Evolutionary conservation across 805 yeast species (phyloP), one percentile per base, ranked within the genome.

Genomic region (Wickerhamomyces bisporus): DNA sequence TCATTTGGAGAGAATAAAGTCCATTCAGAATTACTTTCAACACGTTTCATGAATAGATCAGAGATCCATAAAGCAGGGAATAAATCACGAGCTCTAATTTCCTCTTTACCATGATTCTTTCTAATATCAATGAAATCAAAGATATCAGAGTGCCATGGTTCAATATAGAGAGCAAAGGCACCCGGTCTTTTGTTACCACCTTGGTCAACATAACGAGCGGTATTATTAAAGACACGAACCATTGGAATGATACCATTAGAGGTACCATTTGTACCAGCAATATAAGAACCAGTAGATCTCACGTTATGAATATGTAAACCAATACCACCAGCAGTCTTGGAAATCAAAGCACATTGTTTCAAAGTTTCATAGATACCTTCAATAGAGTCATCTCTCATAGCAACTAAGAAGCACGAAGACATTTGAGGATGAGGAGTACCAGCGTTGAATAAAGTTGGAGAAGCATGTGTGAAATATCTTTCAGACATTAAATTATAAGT

Each of bases 161-260:
- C 98, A 26, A 91, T 61, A 65, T 89, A 91, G 23, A 89, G 64
- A 26, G 97, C 96, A 62, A 93, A 85, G 2, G 98, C 98, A 44
- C 98, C 98, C 0, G 98, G 98, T 55, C 98, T 73, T 65, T 89
- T 91, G 66, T 91, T 91, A 39, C 98, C 98, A 45, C 98, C 98
- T 70, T 91, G 98, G 56, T 91, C 98, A 32, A 91, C 98, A 57
- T 91, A 93, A 52, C 96, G 78, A 16, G 98, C 98, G 19, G 98
- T 88, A 64, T 88, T 85, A 68, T 91, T 93, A 68, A 80, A 91
- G 9, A 93, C 98, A 51, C 96, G 78, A 18, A 91, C 67, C 98
- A 91, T 89, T 17, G 98, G 98, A 28, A 91, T 81, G 35, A 91
- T 65, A 20, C 98, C 98, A 55, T 81, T 86, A 3, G 97, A 87